phyloP scores from a whole-genome alignment of 2,329 filamentous ascomycete species.

The Fusarium stilboides region DNA sequence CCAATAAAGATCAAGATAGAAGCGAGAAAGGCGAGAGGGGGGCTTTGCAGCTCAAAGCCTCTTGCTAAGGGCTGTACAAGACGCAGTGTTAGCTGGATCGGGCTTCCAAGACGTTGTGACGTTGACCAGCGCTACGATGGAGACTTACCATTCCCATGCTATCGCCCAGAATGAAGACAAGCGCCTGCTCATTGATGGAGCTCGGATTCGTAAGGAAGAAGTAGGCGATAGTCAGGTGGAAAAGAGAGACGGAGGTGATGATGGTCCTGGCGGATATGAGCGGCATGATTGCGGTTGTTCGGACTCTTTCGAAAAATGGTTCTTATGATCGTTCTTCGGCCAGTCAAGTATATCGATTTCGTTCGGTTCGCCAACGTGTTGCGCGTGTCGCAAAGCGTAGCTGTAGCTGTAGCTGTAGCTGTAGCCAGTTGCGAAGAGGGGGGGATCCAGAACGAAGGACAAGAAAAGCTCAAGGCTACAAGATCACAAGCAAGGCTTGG shows the following conservation, averaged over 20 bases:
- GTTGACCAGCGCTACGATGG: neutral
- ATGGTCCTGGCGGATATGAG: slow-evolving; percentile 85
- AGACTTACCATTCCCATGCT: slow-evolving; percentile 81
- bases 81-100: slow-evolving; percentile 5
- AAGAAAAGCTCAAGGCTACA: neutral
- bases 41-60: slow-evolving; percentile 77
- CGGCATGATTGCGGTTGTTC: slow-evolving; percentile 72
- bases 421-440: slow-evolving; percentile 5
- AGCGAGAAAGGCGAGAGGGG: slow-evolving; percentile 82
- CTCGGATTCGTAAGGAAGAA: slow-evolving; percentile 84
- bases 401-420: neutral
- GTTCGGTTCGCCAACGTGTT: neutral
- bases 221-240: slow-evolving; percentile 87
- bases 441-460: neutral
- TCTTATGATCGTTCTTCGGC: neutral
- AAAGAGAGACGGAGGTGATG: slow-evolving; percentile 84
- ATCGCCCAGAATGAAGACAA: slow-evolving; percentile 87
- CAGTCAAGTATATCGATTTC: neutral
- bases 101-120: neutral
- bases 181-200: slow-evolving; percentile 81
- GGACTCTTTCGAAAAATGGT: neutral
- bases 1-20: slow-evolving; percentile 75
- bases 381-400: slow-evolving; percentile 11
- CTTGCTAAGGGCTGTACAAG: slow-evolving; percentile 64
- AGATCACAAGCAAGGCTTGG: neutral